Evolutionary conservation across 331 rosid genomes (phyloP), one percentile per base, ranked within the genome.

Genomic region (Pyrus hybrid): DNA sequence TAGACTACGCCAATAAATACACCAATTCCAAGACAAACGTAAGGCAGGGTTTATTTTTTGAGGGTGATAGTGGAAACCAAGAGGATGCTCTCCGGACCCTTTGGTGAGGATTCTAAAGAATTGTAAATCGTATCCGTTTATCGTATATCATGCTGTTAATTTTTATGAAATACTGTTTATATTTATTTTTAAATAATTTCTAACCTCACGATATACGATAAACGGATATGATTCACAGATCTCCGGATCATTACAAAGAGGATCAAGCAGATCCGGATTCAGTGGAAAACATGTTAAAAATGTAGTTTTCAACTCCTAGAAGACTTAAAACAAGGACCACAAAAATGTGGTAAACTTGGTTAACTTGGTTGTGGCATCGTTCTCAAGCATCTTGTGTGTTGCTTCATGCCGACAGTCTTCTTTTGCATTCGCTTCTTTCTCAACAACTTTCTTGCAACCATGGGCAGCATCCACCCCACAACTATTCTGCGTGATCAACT

Each of bases 361-460:
- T 20, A 26, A 8, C 18, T 13, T 41, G 4, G 23, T 23, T 21
- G 43, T 33, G 26, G 41, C 43, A 37, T 73, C 69, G 69, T 73
- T 61, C 58, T 41, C 58, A 61, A 75, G 88, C 86, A 84, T 75
- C 90, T 84, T 79, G 67, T 80, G 84, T 80, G 86, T 26, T 77
- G 83, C 78, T 87, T 84, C 83, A 76, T 62, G 76, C 86, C 86
- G 87, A 87, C 91, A 84, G 30, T 53, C 25, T 72, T 86, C 63
- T 61, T 76, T 81, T 71, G 71, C 67, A 41, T 62, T 80, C 61
- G 77, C 83, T 69, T 73, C 51, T 73, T 56, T 72, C 76, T 33
- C 54, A 73, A 51, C 64, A 71, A 77, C 77, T 76, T 89, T 82
- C 76, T 82, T 43, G 68, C 80, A 83, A 83, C 85, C 76, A 82